These are phyloP conservation scores for Chenopodium quinoa DNA, from an alignment of 148 eudicot species.

Conservation along the genomic window DNA sequence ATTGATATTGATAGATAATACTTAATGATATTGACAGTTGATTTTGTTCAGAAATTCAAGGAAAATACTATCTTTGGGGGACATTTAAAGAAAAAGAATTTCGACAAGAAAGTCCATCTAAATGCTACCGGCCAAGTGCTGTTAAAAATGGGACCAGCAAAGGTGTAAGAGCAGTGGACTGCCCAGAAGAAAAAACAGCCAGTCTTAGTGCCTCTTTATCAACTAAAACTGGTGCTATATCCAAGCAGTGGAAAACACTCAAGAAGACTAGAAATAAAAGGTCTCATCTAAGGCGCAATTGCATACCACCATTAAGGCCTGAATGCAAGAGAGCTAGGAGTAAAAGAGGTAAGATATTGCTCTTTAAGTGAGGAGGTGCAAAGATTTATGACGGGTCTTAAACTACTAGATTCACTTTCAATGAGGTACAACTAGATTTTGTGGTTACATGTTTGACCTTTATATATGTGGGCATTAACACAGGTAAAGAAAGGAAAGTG, in stretches of 20 bases:
- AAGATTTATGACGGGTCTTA: background rate
- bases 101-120: background rate
- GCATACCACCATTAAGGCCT: background rate
- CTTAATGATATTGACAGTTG: too few relatives aligned
- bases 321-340: conserved; percentile 20
- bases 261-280: background rate
- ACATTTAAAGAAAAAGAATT: conserved; percentile 42
- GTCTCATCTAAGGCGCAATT: background rate
- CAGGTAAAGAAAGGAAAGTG: background rate
- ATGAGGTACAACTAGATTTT: background rate
- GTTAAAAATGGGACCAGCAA: background rate
- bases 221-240: background rate
- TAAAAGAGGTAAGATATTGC: conserved; percentile 1
- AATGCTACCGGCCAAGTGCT: background rate
- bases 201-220: background rate
- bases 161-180: background rate
- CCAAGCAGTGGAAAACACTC: background rate
- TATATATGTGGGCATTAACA: background rate
- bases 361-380: background rate
- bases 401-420: too few relatives aligned
- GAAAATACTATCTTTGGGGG: conserved; percentile 67
- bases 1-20: background rate
- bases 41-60: conserved; percentile 43
- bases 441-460: background rate
- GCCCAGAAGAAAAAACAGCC: background rate